Evolutionary conservation across 2,329 filamentous ascomycete genomes (phyloP).

Genomic region (Fusarium redolens): DNA sequence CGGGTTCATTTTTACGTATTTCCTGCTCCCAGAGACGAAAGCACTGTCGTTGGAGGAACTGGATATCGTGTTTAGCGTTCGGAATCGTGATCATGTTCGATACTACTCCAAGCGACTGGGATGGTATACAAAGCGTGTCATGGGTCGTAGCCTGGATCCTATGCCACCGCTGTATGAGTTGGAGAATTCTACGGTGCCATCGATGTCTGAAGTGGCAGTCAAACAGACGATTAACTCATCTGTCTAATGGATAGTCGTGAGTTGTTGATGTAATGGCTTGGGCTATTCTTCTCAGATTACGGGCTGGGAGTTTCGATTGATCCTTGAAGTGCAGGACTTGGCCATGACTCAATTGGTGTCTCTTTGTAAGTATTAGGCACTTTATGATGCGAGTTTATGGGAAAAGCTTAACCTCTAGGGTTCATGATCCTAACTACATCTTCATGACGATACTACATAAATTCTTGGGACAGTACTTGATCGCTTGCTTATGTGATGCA

Average conservation of each 20-base stretch:
- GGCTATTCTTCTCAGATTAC: background rate
- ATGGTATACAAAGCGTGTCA: constrained; percentile 20
- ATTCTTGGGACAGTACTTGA: no score
- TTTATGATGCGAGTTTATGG: background rate
- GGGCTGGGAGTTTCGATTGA: background rate
- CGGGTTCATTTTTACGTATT: constrained; percentile 60
- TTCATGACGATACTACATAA: no score
- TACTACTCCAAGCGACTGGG: constrained; percentile 49
- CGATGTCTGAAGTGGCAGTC: background rate
- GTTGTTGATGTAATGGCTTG: background rate
- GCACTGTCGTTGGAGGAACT: constrained; percentile 62
- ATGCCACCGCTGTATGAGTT: background rate
- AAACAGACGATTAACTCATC: background rate
- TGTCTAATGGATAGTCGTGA: background rate
- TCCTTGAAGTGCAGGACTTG: background rate
- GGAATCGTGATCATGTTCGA: constrained; percentile 53
- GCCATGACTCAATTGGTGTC: background rate
- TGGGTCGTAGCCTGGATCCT: background rate
- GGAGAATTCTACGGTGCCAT: background rate
- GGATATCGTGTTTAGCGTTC: constrained; percentile 60
- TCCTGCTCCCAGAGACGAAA: constrained; percentile 63
- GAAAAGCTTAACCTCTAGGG: background rate
- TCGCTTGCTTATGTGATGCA: no score
- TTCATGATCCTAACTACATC: background rate
- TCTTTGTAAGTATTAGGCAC: background rate